Evolutionary conservation across 768 basidiomycete species (phyloP), one percentile per base, ranked within the genome.

Genomic region (Kwoniella bestiolae): DNA sequence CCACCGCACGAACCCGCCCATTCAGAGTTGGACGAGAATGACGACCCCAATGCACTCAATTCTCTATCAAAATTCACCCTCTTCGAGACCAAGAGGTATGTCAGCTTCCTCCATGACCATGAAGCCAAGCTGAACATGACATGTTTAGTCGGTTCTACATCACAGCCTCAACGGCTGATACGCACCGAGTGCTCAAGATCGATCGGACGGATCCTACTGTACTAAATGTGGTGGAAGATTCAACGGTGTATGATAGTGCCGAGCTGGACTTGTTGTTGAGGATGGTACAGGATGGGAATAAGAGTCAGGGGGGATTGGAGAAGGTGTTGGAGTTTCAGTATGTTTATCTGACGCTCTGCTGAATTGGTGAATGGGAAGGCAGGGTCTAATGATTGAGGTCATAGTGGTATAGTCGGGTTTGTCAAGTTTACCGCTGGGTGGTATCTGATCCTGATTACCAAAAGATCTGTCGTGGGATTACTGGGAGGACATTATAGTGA

Each of bases 261-360:
- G 90, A 98, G 82, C 91, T 96, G 88, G 91, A 87, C 56, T 87
- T 88, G 34, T 87, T 98, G 84, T 84, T 97, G 69, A 91, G 90
- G 82, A 96, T 95, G 92, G 85, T 98, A 8, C 92, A 94, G 66
- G 93, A 96, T 72, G 95, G 94, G 25, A 99, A 96, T 81, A 90
- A 88, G 80, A 85, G 85, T 0, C 89, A 89, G 3, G 95, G 94
- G 5, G 93, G 94, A 7, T 82, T 99, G 66, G 91, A 80, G 89
- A 16, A 93, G 85, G 81, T 88, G 86, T 5, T 88, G 84, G 70
- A 85, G 86, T 52, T 91, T 91, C 80, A 95, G 91, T 82, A 91
- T 91, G 91, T 89, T 21, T n/a, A n/a, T n/a, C n/a, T n/a, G 35
- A 2, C 28, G 7, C 34, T 28, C 23, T 3, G 16, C 52, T 11